Percentiles rank a stretch among this genome's conserved stretches.
phyloP scores from a whole-genome alignment of 495 filamentous ascomycete genomes.

The Oidiodendron maius region DNA sequence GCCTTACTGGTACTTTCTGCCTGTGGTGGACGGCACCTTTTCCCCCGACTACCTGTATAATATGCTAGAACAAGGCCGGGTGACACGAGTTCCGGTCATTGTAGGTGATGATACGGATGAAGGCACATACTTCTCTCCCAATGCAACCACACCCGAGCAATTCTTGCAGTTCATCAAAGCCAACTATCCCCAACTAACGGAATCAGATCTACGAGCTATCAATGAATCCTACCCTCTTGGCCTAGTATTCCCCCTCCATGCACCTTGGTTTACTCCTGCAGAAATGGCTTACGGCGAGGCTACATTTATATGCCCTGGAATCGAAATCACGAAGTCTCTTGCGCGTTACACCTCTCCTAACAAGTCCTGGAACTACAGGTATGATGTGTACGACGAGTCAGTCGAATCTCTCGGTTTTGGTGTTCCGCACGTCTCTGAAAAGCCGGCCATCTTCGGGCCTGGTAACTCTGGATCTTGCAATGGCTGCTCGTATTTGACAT shows the following conservation, averaged over 20 bases:
- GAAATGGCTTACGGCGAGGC: constrained; percentile 62
- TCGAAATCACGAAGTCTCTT: too few species aligned
- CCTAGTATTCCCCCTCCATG: constrained; percentile 33
- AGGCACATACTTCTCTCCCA: constrained; percentile 57
- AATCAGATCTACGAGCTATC: constrained; percentile 45
- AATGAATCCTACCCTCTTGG: constrained; percentile 51
- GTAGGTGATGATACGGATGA: constrained; percentile 59
- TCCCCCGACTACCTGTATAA: constrained; percentile 53
- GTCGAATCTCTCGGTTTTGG: too few species aligned
- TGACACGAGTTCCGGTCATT: constrained; percentile 63
- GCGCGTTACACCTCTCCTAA: too few species aligned
- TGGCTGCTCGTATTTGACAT: too few species aligned
- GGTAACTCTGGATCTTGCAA: too few species aligned
- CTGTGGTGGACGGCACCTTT: constrained; percentile 55
- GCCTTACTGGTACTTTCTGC: too few species aligned
- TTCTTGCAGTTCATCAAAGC: constrained; percentile 50
- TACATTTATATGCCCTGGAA: constrained; percentile 62
- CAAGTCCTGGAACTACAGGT: too few species aligned
- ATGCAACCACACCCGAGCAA: constrained; percentile 34
- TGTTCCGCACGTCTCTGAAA: too few species aligned
- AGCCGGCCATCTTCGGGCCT: too few species aligned
- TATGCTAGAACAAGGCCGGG: constrained; percentile 50
- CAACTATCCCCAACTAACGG: constrained; percentile 54
- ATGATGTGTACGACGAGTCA: too few species aligned
- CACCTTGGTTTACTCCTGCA: constrained; percentile 51